Conservation (phyloP, 2,329 filamentous ascomycete genomes). For the Apiospora malaysiana region DNA sequence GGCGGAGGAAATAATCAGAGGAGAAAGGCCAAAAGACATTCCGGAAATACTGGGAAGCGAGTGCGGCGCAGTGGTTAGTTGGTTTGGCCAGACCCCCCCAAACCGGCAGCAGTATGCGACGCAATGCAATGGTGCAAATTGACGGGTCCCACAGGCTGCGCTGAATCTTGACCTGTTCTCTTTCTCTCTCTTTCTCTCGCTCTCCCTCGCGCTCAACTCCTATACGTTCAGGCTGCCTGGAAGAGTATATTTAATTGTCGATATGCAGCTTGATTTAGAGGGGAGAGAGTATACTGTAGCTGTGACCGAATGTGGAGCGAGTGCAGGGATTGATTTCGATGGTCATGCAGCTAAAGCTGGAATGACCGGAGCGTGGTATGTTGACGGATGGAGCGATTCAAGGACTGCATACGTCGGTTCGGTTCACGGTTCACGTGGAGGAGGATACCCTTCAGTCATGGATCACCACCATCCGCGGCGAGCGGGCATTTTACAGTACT, state of each 20-base stretch:
- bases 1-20: neutral
- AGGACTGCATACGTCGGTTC: neutral
- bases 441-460: neutral
- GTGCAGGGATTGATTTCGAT: constrained; percentile 14
- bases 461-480: neutral
- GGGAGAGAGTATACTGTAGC: constrained; percentile 14
- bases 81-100: constrained; percentile 7
- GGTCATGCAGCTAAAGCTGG: constrained; percentile 17
- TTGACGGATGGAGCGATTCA: constrained; percentile 1
- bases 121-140: constrained; percentile 10
- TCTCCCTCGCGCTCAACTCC: neutral
- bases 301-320: constrained; percentile 9
- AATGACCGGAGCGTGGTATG: constrained; percentile 12
- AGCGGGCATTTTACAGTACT: neutral
- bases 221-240: neutral
- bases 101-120: constrained; percentile 12
- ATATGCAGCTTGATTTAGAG: constrained; percentile 9
- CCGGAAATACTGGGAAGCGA: neutral
- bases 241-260: constrained; percentile 2
- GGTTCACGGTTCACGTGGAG: neutral
- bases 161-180: neutral
- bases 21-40: neutral
- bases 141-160: neutral
- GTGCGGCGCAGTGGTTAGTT: constrained; percentile 14
- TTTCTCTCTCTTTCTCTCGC: neutral